These are phyloP conservation scores for Lablab purpureus DNA, from an alignment of 306 rosid genomes.

Conservation along the genomic window DNA sequence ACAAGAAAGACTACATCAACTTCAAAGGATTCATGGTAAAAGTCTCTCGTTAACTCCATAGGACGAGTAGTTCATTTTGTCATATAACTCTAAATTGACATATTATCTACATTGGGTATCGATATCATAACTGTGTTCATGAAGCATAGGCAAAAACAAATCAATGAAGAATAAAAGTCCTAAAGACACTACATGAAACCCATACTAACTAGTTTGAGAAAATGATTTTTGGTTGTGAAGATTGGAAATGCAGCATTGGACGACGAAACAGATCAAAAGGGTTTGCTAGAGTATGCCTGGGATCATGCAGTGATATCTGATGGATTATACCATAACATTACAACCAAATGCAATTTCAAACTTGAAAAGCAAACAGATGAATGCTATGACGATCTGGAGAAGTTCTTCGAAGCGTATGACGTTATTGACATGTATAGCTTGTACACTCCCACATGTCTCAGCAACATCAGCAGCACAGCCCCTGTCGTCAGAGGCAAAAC, in stretches of 20 bases:
- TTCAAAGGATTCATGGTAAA: slow-evolving; percentile 78
- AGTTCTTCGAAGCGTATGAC: slow-evolving; percentile 45
- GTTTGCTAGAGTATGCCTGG: slow-evolving; percentile 70
- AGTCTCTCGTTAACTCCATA: not conserved
- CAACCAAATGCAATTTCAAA: slow-evolving; percentile 51
- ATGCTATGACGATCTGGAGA: slow-evolving; percentile 39
- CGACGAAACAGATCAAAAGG: slow-evolving; percentile 61
- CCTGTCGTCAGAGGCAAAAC: slow-evolving; percentile 11
- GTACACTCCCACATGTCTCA: slow-evolving; percentile 58
- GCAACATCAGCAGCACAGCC: slow-evolving; percentile 15
- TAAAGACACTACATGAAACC: not conserved
- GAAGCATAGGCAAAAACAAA: not conserved
- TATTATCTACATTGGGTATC: not conserved
- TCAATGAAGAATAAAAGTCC: not conserved
- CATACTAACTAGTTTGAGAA: slow-evolving; percentile 8
- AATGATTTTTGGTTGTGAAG: slow-evolving; percentile 22
- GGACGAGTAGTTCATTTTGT: too few species aligned
- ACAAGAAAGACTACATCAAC: slow-evolving; percentile 56
- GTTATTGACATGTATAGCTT: slow-evolving; percentile 63
- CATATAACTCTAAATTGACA: not conserved
- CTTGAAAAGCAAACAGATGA: slow-evolving; percentile 25
- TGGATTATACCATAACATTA: slow-evolving; percentile 51
- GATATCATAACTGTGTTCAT: not conserved
- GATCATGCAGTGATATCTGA: slow-evolving; percentile 66
- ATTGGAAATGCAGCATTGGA: slow-evolving; percentile 65